Conservation (phyloP, 305 asterid species). For the Lippia alba region DNA sequence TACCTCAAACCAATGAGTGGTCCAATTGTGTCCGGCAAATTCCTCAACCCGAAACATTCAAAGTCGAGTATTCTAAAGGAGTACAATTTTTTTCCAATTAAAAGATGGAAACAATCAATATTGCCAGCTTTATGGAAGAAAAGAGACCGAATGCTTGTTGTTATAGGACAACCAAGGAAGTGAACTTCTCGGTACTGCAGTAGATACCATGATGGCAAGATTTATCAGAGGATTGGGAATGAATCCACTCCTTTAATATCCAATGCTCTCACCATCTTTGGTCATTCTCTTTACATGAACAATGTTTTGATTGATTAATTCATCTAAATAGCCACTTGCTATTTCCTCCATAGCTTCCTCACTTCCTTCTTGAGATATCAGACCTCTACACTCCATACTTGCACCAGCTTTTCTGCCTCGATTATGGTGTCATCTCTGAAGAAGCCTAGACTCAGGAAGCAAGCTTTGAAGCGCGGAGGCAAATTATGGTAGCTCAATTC, state of each 20-base stretch:
- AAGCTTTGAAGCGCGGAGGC: constrained; percentile 21
- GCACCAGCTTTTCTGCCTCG: constrained; percentile 13
- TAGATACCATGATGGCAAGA: constrained; percentile 22
- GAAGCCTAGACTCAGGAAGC: constrained; percentile 31
- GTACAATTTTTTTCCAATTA: constrained; percentile 17
- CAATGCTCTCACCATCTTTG: neutral
- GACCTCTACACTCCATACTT: neutral
- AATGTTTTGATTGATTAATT: no score
- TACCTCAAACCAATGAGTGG: constrained; percentile 26
- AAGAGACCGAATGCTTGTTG: constrained; percentile 17
- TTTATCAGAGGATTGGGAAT: neutral
- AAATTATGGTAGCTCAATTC: constrained; percentile 35
- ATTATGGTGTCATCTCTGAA: constrained; percentile 25
- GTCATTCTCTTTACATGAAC: no score
- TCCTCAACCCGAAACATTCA: constrained; percentile 18
- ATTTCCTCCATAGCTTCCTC: no score
- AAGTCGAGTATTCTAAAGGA: constrained; percentile 34
- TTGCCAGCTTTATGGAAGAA: neutral
- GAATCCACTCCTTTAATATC: constrained; percentile 5
- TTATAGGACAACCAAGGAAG: neutral
- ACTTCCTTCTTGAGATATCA: no score
- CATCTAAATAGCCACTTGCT: no score
- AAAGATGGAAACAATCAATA: neutral
- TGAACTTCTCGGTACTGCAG: neutral
- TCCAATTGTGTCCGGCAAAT: constrained; percentile 16